Base-by-base conservation (phyloP, 768 basidiomycete genomes). In the Xerocomellus amylosporus region DNA sequence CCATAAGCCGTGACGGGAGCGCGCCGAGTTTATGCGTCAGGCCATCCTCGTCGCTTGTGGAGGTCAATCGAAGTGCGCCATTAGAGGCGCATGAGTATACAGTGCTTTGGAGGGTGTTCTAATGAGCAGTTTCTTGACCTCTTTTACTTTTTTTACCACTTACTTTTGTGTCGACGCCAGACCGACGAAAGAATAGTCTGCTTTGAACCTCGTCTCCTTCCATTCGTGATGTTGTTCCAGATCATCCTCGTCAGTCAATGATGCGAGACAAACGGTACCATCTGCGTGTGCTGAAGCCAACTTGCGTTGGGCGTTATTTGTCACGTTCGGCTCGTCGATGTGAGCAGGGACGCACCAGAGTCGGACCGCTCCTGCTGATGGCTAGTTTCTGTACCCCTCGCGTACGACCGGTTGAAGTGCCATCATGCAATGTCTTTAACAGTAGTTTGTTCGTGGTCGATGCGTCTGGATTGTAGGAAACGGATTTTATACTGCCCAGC, bases 61-160 rank as follows among this genome's bases (percentile, higher is more conserved):
- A 57, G 2, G 77, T 81, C 50, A 75, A 70, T 48, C 85, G 80
- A 36, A 93, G 74, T 48, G 86, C 86, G 24, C 91, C 91, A 52
- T 86, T 86, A 2, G 87, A 83, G 2, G 88, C 87, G 67, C 90
- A 93, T 10, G 88, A 83, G 55, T 82, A 85, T 8, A 82, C 72
- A 70, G 65, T 26, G 15, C 83, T 56, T 61, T 34, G 26, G 4
- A 37, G 28, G 13, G 36, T 15, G 14, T 17, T 34, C n/a, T 26
- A 17, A 31, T 54, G 43, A 58, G 55, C 47, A 43, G 7, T 41
- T 26, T 43, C 53, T 26, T 15, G 51, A 15, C 37, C 30, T 20
- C 8, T 38, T 45, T 12, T n/a, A 2, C 3, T 22, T 38, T 39
- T 30, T 24, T 19, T 49, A 30, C 17, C 45, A 71, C 77, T 54